These are phyloP conservation scores for Melastoma candidum DNA, from an alignment of 441 rosid genomes.

Conservation along the genomic window DNA sequence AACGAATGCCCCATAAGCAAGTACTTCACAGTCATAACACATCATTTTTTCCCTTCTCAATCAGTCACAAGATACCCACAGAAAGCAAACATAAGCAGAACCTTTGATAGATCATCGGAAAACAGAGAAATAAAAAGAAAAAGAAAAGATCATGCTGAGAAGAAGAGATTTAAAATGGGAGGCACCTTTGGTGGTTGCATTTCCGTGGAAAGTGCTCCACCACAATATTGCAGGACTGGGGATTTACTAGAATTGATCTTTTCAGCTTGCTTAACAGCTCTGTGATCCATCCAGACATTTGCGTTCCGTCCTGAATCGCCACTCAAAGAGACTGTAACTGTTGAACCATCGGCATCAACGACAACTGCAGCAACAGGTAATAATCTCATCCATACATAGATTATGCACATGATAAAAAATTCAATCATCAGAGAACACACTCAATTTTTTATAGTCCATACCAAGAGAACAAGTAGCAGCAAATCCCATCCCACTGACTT, in stretches of 20 bases:
- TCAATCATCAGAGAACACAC: too few species aligned
- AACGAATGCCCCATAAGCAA: too few species aligned
- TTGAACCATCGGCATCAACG: slow-evolving; percentile 80
- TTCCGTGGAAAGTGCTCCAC: slow-evolving; percentile 89
- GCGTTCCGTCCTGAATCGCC: slow-evolving; percentile 90
- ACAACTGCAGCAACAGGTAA: slow-evolving; percentile 44
- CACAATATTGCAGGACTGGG: slow-evolving; percentile 75
- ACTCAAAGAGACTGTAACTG: slow-evolving; percentile 90
- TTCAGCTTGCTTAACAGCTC: slow-evolving; percentile 93
- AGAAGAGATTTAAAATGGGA: neutral
- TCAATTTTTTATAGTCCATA: slow-evolving; percentile 20
- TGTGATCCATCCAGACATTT: slow-evolving; percentile 97
- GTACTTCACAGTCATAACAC: too few species aligned
- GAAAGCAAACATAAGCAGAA: too few species aligned
- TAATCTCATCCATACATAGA: too few species aligned
- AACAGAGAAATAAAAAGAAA: neutral
- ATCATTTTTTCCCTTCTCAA: too few species aligned
- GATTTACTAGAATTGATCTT: slow-evolving; percentile 71
- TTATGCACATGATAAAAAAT: too few species aligned
- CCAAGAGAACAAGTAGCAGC: slow-evolving; percentile 98
- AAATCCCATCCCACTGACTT: slow-evolving; percentile 71
- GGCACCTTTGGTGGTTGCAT: slow-evolving; percentile 87
- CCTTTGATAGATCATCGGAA: too few species aligned
- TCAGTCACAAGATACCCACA: too few species aligned
- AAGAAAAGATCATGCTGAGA: neutral